A percentile compares a stretch with the other conserved stretches of the same genome.
phyloP scores from a whole-genome alignment of 495 filamentous ascomycete genomes.

The Astrothelium subdiscretum region DNA sequence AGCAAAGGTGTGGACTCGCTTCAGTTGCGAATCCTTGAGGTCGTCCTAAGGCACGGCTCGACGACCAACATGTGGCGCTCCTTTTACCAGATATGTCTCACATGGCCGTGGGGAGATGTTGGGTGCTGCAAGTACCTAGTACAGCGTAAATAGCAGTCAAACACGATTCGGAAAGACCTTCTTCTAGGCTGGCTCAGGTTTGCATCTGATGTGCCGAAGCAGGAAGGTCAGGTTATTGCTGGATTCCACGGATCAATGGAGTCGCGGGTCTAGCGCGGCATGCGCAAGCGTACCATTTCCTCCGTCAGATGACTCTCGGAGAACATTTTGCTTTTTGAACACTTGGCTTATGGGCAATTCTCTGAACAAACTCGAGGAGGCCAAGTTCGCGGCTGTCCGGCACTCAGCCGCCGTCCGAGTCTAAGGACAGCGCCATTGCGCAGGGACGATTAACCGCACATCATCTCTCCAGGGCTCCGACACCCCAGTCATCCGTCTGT shows the following conservation, averaged over 20 bases:
- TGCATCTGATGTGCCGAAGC: neutral
- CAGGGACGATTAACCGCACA: slow-evolving; percentile 1
- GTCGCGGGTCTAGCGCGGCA: neutral
- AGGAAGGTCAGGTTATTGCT: neutral
- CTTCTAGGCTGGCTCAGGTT: neutral
- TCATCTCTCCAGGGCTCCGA: neutral
- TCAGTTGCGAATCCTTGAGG: neutral
- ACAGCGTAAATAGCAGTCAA: neutral
- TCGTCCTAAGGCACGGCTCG: neutral
- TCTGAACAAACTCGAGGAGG: neutral
- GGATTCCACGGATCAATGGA: neutral
- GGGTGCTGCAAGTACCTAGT: neutral
- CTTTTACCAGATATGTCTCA: neutral
- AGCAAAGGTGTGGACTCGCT: neutral
- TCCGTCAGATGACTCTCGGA: neutral
- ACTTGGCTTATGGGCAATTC: neutral
- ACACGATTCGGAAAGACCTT: neutral
- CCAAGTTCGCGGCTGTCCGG: neutral
- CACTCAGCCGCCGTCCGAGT: neutral
- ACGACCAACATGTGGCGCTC: neutral
- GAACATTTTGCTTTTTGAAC: neutral
- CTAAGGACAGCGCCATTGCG: neutral
- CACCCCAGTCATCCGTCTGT: neutral
- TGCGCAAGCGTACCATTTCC: neutral
- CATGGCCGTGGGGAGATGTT: neutral